Conservation (phyloP, 176 grass and related monocot species). For the Oryza meyeriana region DNA sequence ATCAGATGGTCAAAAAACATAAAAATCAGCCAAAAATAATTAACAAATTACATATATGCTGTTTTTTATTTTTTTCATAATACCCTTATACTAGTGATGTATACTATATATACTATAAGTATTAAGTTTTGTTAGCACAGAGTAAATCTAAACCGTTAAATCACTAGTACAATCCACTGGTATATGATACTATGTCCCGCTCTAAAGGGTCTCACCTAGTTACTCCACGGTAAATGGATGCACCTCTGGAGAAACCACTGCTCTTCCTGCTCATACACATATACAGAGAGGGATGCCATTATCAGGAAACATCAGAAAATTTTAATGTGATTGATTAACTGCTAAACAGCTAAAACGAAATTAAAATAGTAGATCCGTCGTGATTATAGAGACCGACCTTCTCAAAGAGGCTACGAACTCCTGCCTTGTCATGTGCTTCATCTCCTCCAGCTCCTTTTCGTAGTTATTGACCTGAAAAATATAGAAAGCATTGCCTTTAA, state of each 20-base stretch:
- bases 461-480: conserved; percentile 60
- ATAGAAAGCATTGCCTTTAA: conserved; percentile 28
- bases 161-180: no score
- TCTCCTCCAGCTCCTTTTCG: conserved; percentile 77
- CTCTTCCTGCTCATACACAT: conserved; percentile 55
- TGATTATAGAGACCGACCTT: conserved; percentile 40
- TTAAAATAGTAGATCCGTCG: neutral
- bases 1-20: no score
- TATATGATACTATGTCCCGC: no score
- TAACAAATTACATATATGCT: no score
- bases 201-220: no score
- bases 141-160: no score
- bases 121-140: no score
- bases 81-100: no score
- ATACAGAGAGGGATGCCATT: neutral
- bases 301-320: neutral
- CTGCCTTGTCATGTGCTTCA: conserved; percentile 92
- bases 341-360: neutral
- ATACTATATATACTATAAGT: no score
- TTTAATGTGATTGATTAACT: neutral
- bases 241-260: conserved; percentile 78
- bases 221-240: conserved; percentile 84
- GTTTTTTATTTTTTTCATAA: no score
- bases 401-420: conserved; percentile 71
- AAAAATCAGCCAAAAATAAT: no score